Base-by-base conservation (phyloP, 257 asterid genomes). In the Anisodus acutangulus region DNA sequence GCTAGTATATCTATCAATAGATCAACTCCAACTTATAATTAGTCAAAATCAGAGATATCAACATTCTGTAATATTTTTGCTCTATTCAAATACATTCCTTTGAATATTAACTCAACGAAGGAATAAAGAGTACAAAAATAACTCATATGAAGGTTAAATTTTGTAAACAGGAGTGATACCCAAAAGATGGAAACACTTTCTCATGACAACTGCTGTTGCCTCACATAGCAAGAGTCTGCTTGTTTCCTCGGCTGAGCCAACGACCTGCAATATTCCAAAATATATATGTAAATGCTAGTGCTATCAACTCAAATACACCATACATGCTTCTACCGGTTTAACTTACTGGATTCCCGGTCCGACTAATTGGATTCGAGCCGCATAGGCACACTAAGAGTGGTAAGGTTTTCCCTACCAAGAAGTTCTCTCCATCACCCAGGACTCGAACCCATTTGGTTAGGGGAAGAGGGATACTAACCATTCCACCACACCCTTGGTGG, bases 81-180 rank as follows among this genome's bases (percentile, higher is more conserved):
- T 49, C 80, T 74, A 19, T 74, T 49, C 43, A 74, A 74, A 74
- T 74, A 22, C 39, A 74, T 10, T 47, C 58, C 49, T 74, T 3
- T 22, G 45, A 76, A 51, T 22, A 51, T 62, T 66, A 8, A 13
- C 60, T 26, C 43, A 39, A 58, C 0, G 4, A 51, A 17, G 35
- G 51, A 35, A 58, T 13, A 57, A 43, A 59, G 31, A 43, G 59
- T 19, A 2, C 12, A 53, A 63, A 1, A 63, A 37, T 3, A 41
- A 49, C 17, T 80, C n/a, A 22, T 72, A 35, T 22, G 47, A 39
- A 39, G 62, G 39, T 93, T 89, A 95, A 70, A 96, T 90, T 80
- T 92, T 96, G 93, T 93, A 93, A n/a, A 96, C 98, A 0, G 98
- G 99, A 0, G 95, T 96, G 79, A 94, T 96, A 19, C 99, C 99